A percentile compares a stretch with the other conserved stretches of the same genome.
Evolutionary conservation across 2,329 filamentous ascomycete genomes (phyloP).

Genomic region (Cercospora berteroae): DNA sequence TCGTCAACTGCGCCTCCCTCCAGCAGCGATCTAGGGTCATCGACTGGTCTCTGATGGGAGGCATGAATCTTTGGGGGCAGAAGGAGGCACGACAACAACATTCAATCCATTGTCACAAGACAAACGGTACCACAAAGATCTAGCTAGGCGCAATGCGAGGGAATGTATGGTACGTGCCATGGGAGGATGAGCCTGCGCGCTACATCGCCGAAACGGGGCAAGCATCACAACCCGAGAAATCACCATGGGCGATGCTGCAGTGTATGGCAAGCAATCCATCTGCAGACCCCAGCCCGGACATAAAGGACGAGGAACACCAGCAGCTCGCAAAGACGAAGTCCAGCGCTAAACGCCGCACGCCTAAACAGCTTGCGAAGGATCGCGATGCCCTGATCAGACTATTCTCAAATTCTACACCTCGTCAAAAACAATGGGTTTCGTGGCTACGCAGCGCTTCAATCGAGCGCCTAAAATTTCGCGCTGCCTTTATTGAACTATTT

Average conservation of each 20-base stretch:
- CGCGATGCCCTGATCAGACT: not conserved
- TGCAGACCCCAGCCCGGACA: not conserved
- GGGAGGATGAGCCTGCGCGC: not conserved
- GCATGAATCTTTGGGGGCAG: not conserved
- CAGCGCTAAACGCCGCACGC: not conserved
- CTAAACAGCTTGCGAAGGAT: constrained; percentile 1
- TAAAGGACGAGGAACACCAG: not conserved
- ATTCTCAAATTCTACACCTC: not conserved
- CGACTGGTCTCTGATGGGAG: not conserved
- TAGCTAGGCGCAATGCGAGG: not conserved
- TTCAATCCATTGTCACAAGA: not conserved
- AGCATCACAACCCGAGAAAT: not conserved
- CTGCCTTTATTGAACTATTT: not conserved
- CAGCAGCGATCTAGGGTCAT: not conserved
- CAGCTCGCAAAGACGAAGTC: not conserved
- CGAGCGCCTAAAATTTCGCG: not conserved
- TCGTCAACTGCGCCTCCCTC: not conserved
- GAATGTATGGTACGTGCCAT: not conserved
- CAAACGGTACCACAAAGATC: not conserved
- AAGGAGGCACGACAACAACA: not conserved
- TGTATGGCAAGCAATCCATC: not conserved
- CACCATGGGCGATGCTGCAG: not conserved
- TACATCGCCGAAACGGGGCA: not conserved
- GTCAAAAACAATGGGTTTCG: not conserved
- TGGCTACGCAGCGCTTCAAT: constrained; percentile 3